Conservation (phyloP, 1,284 basidiomycete species). For the Agroathelia rolfsii region DNA sequence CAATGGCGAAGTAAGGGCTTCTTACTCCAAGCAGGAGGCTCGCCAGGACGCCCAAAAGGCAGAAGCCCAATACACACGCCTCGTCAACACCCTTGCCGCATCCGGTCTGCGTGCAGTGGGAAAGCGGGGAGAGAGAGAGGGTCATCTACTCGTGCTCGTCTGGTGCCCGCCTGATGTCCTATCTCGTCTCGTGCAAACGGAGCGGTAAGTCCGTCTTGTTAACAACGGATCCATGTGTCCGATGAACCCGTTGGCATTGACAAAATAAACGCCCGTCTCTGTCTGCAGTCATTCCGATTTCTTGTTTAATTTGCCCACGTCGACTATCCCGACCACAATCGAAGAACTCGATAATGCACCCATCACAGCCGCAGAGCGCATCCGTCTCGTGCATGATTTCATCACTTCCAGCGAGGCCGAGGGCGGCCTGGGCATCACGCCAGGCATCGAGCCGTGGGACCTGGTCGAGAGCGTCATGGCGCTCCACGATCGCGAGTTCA, state of each 20-base stretch:
- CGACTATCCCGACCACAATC: slow-evolving; percentile 31
- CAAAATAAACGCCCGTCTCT: slow-evolving; percentile 11
- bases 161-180: slow-evolving; percentile 59
- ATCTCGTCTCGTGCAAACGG: slow-evolving; percentile 56
- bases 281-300: slow-evolving; percentile 48
- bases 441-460: slow-evolving; percentile 62
- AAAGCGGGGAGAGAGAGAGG: slow-evolving; percentile 61
- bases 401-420: slow-evolving; percentile 63
- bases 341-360: slow-evolving; percentile 31
- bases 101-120: slow-evolving; percentile 64
- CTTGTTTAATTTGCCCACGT: slow-evolving; percentile 50
- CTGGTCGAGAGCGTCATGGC: slow-evolving; percentile 73
- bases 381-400: slow-evolving; percentile 73
- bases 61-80: slow-evolving; percentile 54
- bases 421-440: slow-evolving; percentile 73
- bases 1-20: too few species aligned
- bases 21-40: slow-evolving; percentile 50
- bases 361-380: slow-evolving; percentile 59
- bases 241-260: not conserved
- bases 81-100: slow-evolving; percentile 50
- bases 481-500: slow-evolving; percentile 77
- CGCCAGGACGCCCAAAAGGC: slow-evolving; percentile 53
- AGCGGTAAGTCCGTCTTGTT: slow-evolving; percentile 46
- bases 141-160: slow-evolving; percentile 76
- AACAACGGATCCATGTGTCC: slow-evolving; percentile 1